Base-by-base conservation (phyloP, 768 basidiomycete species). In the Suillus variegatus region DNA sequence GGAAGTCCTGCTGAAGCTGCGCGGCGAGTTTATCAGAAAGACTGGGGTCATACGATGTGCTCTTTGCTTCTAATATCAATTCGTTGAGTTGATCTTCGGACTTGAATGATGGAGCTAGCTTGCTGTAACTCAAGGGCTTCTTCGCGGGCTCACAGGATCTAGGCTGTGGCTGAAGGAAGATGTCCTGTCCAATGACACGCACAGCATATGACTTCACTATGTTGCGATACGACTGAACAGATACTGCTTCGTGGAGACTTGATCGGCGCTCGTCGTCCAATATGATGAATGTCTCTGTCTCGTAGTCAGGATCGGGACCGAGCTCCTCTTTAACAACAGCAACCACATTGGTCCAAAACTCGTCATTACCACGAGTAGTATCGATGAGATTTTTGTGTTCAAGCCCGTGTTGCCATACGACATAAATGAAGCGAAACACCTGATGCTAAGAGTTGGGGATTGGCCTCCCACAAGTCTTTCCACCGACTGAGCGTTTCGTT, bases 371-470 rank as follows among this genome's bases (percentile, higher is more conserved):
- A 20, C 89, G 85, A 8, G 89, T 75, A 7, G 79, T 69, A 9
- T 87, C 84, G 47, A 95, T 80, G 2, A 85, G 77, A 0, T 79
- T 68, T 63, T 85, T 87, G 73, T 94, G 90, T 72, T 95, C 90
- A 67, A 88, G 79, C 36, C 87, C 88, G 70, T 93, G 90, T 74
- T 91, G 85, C 94, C 93, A 92, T 20, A 92, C 86, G 32, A 88
- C 82, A 66, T 89, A 85, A 69, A 94, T 76, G 79, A 96, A 97
- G 6, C 85, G 82, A 57, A 97, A 77, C 22, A 93, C 84, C 13
- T n/a, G 89, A 87, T 0, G 89, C 84, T 14, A 97, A 82, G 10
- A 95, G 78, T 22, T 89, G 84, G 0, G 95, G 93, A 66, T 93
- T 92, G 36, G 84, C 75, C 51, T 91, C 87, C 90, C 93, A 94